These are phyloP conservation scores for Powellomyces hirtus DNA, from an alignment of 192 early-diverging fungal species.

Conservation along the genomic window DNA sequence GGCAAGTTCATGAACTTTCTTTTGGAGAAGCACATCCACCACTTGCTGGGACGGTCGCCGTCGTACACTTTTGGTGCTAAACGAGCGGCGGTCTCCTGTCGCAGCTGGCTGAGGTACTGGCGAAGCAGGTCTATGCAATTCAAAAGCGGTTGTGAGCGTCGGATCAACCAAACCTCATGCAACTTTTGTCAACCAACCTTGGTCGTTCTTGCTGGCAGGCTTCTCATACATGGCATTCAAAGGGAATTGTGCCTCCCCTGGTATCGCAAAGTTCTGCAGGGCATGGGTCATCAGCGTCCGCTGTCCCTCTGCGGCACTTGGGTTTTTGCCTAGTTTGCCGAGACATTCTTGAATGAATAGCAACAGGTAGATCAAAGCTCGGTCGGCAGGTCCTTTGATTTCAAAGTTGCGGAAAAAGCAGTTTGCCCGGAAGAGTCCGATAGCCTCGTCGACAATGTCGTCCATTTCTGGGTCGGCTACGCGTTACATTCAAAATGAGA, in stretches of 20 bases:
- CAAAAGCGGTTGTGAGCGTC: not conserved
- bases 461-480: conserved; percentile 42
- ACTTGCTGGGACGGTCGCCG: conserved; percentile 82
- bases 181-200: conserved; percentile 54
- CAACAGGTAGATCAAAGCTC: conserved; percentile 92
- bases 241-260: conserved; percentile 92
- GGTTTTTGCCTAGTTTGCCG: conserved; percentile 54
- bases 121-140: conserved; percentile 69
- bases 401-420: conserved; percentile 99
- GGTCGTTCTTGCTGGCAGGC: conserved; percentile 68
- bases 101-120: conserved; percentile 86
- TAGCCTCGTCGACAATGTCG: conserved; percentile 93
- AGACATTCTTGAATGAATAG: conserved; percentile 79
- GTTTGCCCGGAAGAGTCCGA: conserved; percentile 94
- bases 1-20: conserved; percentile 96
- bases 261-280: conserved; percentile 85
- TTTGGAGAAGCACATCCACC: conserved; percentile 99
- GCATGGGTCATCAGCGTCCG: conserved; percentile 83
- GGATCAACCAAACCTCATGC: too few relatives aligned
- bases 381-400: conserved; percentile 90
- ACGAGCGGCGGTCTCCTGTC: conserved; percentile 81
- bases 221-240: conserved; percentile 82
- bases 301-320: conserved; percentile 69
- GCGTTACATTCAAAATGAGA: not conserved
- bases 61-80: conserved; percentile 80